phyloP scores from a whole-genome alignment of 2,329 filamentous ascomycete species.

The Juglanconis sp. region DNA sequence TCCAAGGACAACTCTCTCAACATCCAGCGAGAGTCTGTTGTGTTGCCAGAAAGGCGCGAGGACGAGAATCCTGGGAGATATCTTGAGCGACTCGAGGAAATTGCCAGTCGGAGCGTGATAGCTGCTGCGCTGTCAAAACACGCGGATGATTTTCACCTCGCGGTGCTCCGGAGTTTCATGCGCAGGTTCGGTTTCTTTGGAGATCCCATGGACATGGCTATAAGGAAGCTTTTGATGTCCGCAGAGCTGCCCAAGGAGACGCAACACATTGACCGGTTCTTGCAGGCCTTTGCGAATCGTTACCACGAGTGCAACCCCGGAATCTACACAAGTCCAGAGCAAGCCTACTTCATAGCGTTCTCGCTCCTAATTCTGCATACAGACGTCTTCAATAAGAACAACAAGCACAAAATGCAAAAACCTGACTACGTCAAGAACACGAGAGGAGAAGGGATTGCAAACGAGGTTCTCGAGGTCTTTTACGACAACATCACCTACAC shows the following conservation, averaged over 20 bases:
- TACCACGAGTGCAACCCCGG: conserved; percentile 99
- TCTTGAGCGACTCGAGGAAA: conserved; percentile 76
- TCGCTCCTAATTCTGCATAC: conserved; percentile 95
- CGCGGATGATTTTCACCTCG: conserved; percentile 77
- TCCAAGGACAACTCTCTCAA: conserved; percentile 85
- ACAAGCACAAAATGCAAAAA: conserved; percentile 99
- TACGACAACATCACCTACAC: conserved; percentile 99
- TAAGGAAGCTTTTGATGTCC: conserved; percentile 93
- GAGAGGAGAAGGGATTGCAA: conserved; percentile 83
- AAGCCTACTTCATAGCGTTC: conserved; percentile 98
- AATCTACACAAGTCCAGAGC: conserved; percentile 84
- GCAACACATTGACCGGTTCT: conserved; percentile 91
- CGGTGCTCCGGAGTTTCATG: conserved; percentile 91
- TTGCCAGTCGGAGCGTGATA: conserved; percentile 76
- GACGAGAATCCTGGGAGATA: conserved; percentile 90
- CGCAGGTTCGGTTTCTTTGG: conserved; percentile 92
- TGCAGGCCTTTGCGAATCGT: conserved; percentile 91
- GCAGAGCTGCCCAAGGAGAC: conserved; percentile 95
- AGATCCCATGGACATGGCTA: conserved; percentile 96
- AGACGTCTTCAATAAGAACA: conserved; percentile 99
- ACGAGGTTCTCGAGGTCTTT: conserved; percentile 91
- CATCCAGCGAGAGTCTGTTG: conserved; percentile 66
- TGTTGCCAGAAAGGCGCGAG: conserved; percentile 76
- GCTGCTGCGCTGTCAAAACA: conserved; percentile 82
- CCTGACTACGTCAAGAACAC: conserved; percentile 94